Percentiles rank a stretch among this genome's conserved stretches.
Conservation (phyloP, 2,329 filamentous ascomycete species). For the Didymosphaeria variabile region DNA sequence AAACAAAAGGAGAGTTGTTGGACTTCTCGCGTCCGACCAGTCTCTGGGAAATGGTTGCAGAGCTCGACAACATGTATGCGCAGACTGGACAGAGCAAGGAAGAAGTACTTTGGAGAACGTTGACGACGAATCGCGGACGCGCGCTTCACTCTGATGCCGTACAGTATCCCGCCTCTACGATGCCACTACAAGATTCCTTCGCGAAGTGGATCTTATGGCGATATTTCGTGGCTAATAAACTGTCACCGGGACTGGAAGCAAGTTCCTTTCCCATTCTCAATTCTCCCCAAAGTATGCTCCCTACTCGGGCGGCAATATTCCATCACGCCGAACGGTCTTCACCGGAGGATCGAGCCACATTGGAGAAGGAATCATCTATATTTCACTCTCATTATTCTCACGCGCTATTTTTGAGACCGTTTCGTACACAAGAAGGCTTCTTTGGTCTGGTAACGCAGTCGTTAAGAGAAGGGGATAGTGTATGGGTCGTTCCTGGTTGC, state of each 20-base stretch:
- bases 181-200: conserved; percentile 17
- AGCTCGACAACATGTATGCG: conserved; percentile 10
- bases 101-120: conserved; percentile 24
- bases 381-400: conserved; percentile 27
- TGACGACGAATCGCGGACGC: conserved; percentile 23
- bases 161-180: conserved; percentile 3
- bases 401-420: conserved; percentile 22
- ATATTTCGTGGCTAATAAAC: conserved; percentile 14
- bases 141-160: background rate
- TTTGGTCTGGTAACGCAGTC: conserved; percentile 28
- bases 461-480: conserved; percentile 21
- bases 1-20: conserved; percentile 17
- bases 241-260: background rate
- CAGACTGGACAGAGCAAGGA: conserved; percentile 17
- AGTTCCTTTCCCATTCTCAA: background rate
- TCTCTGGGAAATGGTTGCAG: conserved; percentile 20
- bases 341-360: conserved; percentile 3
- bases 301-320: conserved; percentile 14
- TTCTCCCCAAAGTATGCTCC: conserved; percentile 2
- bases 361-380: conserved; percentile 20
- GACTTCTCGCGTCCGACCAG: conserved; percentile 12
- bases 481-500: conserved; percentile 28
- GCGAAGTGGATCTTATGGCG: conserved; percentile 26
- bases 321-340: background rate
- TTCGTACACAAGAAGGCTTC: conserved; percentile 22